Base-by-base conservation (phyloP, 2,329 filamentous ascomycete species). In the Epichloe bromicola region DNA sequence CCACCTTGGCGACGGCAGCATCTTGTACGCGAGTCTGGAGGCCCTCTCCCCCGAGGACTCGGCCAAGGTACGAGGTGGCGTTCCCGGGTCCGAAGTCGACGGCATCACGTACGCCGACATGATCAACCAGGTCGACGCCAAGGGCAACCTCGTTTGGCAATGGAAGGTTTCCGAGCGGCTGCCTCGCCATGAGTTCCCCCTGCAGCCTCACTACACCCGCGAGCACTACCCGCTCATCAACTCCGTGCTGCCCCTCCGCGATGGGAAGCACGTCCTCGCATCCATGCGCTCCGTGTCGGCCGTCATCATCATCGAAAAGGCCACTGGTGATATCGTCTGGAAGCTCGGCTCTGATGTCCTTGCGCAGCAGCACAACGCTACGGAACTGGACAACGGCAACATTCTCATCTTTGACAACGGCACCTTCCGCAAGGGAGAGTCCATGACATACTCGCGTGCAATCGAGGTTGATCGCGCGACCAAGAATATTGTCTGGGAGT, bases 151-250 rank as follows among this genome's bases (percentile, higher is more conserved):
- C 0, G 19, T 56, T 26, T 64, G 62, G 62, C 57, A 61, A 26
- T 63, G 62, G 62, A 64, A 60, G 17, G 61, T 62, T 0, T 63
- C 61, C 1, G 55, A 63, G 12, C 38, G 57, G 1, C 41, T 64
- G 4, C 58, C 61, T 0, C 55, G 61, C 4, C 57, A 57, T 1
- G 57, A 63, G 8, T 64, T 53, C 61, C 61, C 61, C 1, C 58
- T 64, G 0, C 62, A 63, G 38, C 43, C 60, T 11, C 61, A 63
- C 40, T 64, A 63, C 46, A 64, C 61, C 0, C 52, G 61, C 3
- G 61, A 63, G n/a, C 60, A 63, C 14, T 64, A 64, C 12, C 61
- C 61, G 1, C 59, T 63, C 0, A 63, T 64, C 53, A 63, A 64
- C 52, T 59, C 61, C 0, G 59, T 63, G 2, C n/a, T 61, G 1